These are phyloP conservation scores for Passalora sequoiae DNA, from an alignment of 2,329 filamentous ascomycete genomes.

Conservation along the genomic window DNA sequence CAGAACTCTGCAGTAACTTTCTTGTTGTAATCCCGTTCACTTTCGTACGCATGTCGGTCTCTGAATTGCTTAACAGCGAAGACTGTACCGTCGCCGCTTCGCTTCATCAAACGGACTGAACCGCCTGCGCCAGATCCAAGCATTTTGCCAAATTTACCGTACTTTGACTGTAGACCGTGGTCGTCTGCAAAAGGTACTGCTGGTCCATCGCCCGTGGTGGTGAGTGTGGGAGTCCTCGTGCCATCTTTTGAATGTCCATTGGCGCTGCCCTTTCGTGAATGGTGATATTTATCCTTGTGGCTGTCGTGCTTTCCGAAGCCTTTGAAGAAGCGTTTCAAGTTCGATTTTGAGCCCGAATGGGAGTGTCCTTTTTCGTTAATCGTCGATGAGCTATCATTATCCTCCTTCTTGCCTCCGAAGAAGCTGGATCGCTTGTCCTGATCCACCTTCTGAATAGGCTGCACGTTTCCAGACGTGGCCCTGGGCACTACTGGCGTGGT, in stretches of 20 bases:
- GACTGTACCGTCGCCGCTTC: constrained; percentile 83
- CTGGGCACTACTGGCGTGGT: constrained; percentile 37
- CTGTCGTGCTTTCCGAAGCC: constrained; percentile 58
- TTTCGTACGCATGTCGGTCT: constrained; percentile 85
- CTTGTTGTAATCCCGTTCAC: constrained; percentile 92
- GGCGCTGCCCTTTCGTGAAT: constrained; percentile 17
- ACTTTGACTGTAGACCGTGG: constrained; percentile 82
- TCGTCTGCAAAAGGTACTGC: constrained; percentile 86
- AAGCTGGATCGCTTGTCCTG: constrained; percentile 51
- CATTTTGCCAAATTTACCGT: constrained; percentile 92
- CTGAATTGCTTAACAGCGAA: constrained; percentile 98
- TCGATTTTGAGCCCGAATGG: constrained; percentile 71
- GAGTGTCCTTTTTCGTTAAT: constrained; percentile 36
- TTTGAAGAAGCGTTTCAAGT: constrained; percentile 95
- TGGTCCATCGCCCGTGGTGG: constrained; percentile 31
- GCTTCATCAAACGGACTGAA: constrained; percentile 89
- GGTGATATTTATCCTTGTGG: constrained; percentile 52
- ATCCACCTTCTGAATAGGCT: constrained; percentile 12
- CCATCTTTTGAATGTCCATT: constrained; percentile 24
- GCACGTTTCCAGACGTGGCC: constrained; percentile 32
- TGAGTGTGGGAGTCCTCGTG: constrained; percentile 23
- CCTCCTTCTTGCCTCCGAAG: constrained; percentile 52
- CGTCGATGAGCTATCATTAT: constrained; percentile 40
- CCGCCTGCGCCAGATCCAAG: constrained; percentile 91
- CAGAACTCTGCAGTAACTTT: constrained; percentile 98